Evolutionary conservation across 1,284 basidiomycete species (phyloP).

Genomic region (Earliella scabrosa): DNA sequence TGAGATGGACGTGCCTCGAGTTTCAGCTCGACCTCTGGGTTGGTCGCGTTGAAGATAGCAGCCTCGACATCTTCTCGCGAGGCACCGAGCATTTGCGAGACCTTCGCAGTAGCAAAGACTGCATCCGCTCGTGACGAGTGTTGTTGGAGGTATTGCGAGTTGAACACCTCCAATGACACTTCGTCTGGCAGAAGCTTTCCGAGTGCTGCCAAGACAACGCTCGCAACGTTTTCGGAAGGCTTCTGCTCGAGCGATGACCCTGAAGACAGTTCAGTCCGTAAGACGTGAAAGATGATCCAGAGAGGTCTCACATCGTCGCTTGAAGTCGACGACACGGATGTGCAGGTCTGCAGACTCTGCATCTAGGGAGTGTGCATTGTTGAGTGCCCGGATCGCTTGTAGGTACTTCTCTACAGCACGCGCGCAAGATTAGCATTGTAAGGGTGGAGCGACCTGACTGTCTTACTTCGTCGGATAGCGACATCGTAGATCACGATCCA

Average conservation of each 20-base stretch:
- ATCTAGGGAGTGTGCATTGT: constrained; percentile 59
- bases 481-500: constrained; percentile 87
- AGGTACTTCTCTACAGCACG: constrained; percentile 71
- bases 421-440: not conserved
- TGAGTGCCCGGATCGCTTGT: constrained; percentile 77
- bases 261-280: constrained; percentile 27
- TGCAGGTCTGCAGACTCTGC: constrained; percentile 72
- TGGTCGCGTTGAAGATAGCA: constrained; percentile 56
- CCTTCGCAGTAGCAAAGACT: constrained; percentile 67
- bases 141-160: constrained; percentile 76
- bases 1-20: constrained; percentile 42
- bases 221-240: constrained; percentile 47
- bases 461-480: constrained; percentile 75
- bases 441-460: not conserved
- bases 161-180: constrained; percentile 66
- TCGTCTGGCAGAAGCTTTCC: constrained; percentile 59
- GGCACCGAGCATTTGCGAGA: constrained; percentile 47
- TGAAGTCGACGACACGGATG: constrained; percentile 70
- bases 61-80: constrained; percentile 63
- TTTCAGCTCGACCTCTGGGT: constrained; percentile 47
- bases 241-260: constrained; percentile 46
- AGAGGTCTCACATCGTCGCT: constrained; percentile 46
- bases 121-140: constrained; percentile 54
- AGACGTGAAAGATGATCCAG: not conserved
- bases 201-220: constrained; percentile 50